phyloP scores from a whole-genome alignment of 768 basidiomycete species.

The Gelatoporia subvermispora region DNA sequence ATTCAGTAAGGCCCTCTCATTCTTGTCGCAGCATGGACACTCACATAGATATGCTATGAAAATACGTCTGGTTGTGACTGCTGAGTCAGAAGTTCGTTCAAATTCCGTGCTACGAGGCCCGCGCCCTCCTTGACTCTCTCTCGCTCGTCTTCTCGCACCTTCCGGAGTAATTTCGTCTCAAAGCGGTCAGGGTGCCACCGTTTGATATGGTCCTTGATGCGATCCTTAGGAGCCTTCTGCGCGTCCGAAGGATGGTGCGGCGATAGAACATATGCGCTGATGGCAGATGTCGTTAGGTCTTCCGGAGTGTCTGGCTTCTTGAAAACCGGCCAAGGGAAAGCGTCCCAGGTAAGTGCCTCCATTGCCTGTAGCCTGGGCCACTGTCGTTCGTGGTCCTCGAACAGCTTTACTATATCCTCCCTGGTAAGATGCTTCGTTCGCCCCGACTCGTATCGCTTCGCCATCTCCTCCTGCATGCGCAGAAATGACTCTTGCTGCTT shows the following conservation, averaged over 20 bases:
- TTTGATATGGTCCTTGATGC: conserved; percentile 69
- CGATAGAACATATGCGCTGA: conserved; percentile 60
- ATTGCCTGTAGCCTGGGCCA: conserved; percentile 43
- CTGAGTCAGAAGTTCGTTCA: conserved; percentile 65
- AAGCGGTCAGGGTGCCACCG: conserved; percentile 85
- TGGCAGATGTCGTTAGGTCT: conserved; percentile 51
- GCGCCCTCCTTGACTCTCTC: conserved; percentile 70
- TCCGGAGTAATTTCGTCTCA: conserved; percentile 60
- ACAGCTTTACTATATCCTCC: conserved; percentile 52
- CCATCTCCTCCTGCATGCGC: conserved; percentile 56
- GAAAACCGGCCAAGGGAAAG: conserved; percentile 74
- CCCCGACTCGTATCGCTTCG: conserved; percentile 39
- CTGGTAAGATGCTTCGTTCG: conserved; percentile 42
- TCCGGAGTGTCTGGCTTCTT: conserved; percentile 52
- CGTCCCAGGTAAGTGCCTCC: conserved; percentile 51
- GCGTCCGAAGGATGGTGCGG: conserved; percentile 51
- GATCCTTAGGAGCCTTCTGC: conserved; percentile 55
- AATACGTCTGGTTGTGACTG: conserved; percentile 35
- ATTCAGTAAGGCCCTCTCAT: not conserved
- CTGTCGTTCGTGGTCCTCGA: conserved; percentile 56
- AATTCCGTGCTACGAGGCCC: conserved; percentile 61
- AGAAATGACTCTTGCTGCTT: conserved; percentile 68
- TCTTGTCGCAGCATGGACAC: not conserved
- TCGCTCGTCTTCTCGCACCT: conserved; percentile 58
- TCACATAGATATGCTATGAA: conserved; percentile 23